Evolutionary conservation across 2,329 filamentous ascomycete genomes (phyloP), one percentile per base, ranked within the genome.

Genomic region (Fusarium euwallaceae): DNA sequence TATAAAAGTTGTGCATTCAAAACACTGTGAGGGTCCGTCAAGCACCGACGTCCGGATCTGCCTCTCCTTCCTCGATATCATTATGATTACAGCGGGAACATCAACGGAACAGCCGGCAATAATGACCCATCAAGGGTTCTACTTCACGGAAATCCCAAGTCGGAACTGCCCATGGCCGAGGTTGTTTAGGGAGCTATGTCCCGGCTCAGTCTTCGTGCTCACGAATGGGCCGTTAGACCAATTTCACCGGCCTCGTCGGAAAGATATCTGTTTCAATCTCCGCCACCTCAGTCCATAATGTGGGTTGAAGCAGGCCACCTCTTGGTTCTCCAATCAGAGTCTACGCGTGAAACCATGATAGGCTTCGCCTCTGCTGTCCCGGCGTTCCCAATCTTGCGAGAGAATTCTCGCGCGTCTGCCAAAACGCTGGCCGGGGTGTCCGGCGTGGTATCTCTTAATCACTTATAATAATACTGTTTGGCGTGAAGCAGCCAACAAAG

Each of bases 11-110:
- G 43, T 64, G 55, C 27, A 60, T 67, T 56, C 14, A 34, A 63
- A 62, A 66, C 70, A 76, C 70, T 72, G 72, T 74, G 68, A 67
- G 72, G 70, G 68, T 59, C 66, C 37, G n/a, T 53, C 17, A 41
- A 34, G 20, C 37, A n/a, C 48, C 39, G 45, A 56, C 45, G 51
- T 27, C 36, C 39, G 48, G 59, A 71, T 71, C 62, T 64, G 41
- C 68, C 39, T 61, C 14, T 36, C 37, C 12, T 51, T 17, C 14
- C 22, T n/a, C 51, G 36, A 71, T 70, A 66, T 24, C 29, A 70
- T 66, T 22, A 61, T 45, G 51, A 11, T 61, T 62, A n/a, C 53
- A 41, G 61, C 55, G 43, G 66, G 51, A 39, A 74, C 68, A 64
- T 65, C 41, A 58, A 24, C 63, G 48, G 66, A 55, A 34, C 24